A percentile compares a stretch with the other conserved stretches of the same genome.
phyloP scores from a whole-genome alignment of 225 moss, liverwort and hornwort genomes.

The Climacium dendroides region DNA sequence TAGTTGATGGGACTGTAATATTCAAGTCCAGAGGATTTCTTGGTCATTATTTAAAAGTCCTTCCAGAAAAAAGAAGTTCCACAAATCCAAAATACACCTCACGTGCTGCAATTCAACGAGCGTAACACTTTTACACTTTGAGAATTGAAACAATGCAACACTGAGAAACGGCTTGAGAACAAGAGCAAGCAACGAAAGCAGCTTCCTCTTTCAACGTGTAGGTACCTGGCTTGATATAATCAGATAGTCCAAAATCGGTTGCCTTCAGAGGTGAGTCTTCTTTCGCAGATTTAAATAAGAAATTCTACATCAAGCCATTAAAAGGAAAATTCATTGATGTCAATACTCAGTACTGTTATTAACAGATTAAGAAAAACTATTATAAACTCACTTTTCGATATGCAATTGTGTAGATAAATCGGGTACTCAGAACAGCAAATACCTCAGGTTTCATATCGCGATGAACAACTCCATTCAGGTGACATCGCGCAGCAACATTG shows the following conservation, averaged over 20 bases:
- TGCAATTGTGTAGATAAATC: neutral
- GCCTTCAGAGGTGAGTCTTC: slow-evolving; percentile 83
- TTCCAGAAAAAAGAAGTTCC: neutral
- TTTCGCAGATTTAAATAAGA: slow-evolving; percentile 70
- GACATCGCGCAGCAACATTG: slow-evolving; percentile 90
- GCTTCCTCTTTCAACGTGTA: neutral
- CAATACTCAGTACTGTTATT: neutral
- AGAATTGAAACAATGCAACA: neutral
- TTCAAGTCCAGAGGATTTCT: neutral
- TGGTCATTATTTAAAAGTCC: neutral
- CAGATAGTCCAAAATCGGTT: slow-evolving; percentile 94
- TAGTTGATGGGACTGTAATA: neutral
- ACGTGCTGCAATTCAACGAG: neutral
- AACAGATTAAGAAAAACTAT: neutral
- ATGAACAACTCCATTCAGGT: slow-evolving; percentile 93
- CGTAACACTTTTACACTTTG: neutral
- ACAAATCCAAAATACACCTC: neutral
- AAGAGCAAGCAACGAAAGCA: neutral
- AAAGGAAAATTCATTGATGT: neutral
- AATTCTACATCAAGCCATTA: slow-evolving; percentile 40
- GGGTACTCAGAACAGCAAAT: neutral
- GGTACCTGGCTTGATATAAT: slow-evolving; percentile 84
- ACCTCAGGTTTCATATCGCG: slow-evolving; percentile 98
- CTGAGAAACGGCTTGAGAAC: neutral
- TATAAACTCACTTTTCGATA: neutral